Conservation (phyloP, 495 filamentous ascomycete genomes). For the Sordaria brevicollis region DNA sequence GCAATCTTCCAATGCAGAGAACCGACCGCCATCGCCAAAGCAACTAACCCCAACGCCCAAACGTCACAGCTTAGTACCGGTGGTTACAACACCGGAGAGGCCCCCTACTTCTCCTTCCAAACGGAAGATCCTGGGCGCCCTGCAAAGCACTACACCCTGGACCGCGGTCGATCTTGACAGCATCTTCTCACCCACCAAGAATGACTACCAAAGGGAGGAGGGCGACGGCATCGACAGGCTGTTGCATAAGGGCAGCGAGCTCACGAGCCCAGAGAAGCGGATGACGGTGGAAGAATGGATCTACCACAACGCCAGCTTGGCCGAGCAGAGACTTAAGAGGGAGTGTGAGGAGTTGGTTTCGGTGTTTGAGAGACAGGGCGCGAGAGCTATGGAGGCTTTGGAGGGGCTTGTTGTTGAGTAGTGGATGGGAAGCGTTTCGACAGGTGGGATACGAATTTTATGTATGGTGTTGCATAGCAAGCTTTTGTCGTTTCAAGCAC, state of each 20-base stretch:
- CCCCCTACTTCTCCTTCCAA: constrained; percentile 51
- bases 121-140: constrained; percentile 44
- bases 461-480: background rate
- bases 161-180: constrained; percentile 59
- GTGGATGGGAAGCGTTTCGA: background rate
- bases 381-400: constrained; percentile 60
- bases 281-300: constrained; percentile 97
- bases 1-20: constrained; percentile 74
- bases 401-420: constrained; percentile 55
- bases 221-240: constrained; percentile 25
- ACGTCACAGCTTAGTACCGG: constrained; percentile 34
- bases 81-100: constrained; percentile 44
- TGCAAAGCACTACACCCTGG: constrained; percentile 61
- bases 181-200: constrained; percentile 36
- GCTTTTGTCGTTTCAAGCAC: background rate
- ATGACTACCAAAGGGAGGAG: constrained; percentile 47
- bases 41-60: constrained; percentile 25
- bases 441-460: background rate
- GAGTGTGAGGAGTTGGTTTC: constrained; percentile 76
- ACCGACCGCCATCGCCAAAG: constrained; percentile 58
- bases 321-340: constrained; percentile 62
- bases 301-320: constrained; percentile 61
- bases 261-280: constrained; percentile 69
- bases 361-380: constrained; percentile 73
- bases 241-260: constrained; percentile 37